Percentiles rank a stretch among this genome's conserved stretches.
Evolutionary conservation across 208 protist species (phyloP).

Genomic region (Wallacemonas sp.): DNA sequence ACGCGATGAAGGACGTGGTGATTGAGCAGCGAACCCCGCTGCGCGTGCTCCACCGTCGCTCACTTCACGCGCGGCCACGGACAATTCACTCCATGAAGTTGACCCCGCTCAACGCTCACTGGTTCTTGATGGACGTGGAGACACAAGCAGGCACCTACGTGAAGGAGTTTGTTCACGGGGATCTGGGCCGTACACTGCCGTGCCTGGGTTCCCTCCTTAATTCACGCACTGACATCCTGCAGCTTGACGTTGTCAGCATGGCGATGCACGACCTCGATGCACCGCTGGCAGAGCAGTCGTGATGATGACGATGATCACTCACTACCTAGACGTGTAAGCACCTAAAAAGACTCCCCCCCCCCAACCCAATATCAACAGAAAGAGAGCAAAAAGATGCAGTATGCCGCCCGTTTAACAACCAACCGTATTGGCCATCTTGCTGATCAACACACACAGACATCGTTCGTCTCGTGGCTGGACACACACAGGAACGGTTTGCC

Average conservation of each 20-base stretch:
- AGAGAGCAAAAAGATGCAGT: no score
- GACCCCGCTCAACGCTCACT: slow-evolving; percentile 84
- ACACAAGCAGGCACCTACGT: slow-evolving; percentile 97
- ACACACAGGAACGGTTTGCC: no score
- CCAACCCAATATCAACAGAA: no score
- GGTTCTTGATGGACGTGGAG: slow-evolving; percentile 89
- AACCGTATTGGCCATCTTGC: no score
- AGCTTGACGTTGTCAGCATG: slow-evolving; percentile 96
- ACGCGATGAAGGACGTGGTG: slow-evolving; percentile 50
- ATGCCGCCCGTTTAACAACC: no score
- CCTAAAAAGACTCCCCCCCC: no score
- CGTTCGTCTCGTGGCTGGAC: no score
- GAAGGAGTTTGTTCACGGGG: slow-evolving; percentile 98
- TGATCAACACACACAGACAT: no score
- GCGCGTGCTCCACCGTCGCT: slow-evolving; percentile 95
- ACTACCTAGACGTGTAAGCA: no score
- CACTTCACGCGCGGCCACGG: slow-evolving; percentile 69
- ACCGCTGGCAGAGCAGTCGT: background rate
- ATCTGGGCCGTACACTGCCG: slow-evolving; percentile 94
- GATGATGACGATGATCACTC: background rate
- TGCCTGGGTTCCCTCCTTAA: slow-evolving; percentile 83
- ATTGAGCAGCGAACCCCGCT: slow-evolving; percentile 92
- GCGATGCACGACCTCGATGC: slow-evolving; percentile 63
- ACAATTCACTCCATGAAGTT: slow-evolving; percentile 85
- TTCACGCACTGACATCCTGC: slow-evolving; percentile 89